phyloP scores from a whole-genome alignment of 768 basidiomycete genomes.

The Suillus cothurnatus region DNA sequence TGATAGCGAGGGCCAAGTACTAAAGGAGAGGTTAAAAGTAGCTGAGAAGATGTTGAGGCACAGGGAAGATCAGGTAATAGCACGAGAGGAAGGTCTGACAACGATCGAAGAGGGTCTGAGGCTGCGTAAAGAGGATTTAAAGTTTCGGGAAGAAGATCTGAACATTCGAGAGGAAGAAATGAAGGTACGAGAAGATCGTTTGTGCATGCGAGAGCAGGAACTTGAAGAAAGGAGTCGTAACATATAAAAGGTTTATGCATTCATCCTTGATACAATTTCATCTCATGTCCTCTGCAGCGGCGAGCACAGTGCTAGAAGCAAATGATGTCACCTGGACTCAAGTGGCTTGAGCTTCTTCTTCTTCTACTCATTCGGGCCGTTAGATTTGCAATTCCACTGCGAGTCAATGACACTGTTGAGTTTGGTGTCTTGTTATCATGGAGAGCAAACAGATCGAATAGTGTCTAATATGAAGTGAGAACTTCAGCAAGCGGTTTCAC shows the following conservation, averaged over 20 bases:
- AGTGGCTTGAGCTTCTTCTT: not conserved
- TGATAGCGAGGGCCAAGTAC: not conserved
- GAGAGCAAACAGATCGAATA: not conserved
- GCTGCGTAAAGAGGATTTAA: constrained; percentile 6
- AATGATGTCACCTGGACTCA: not conserved
- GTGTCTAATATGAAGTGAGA: not conserved
- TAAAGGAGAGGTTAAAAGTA: constrained; percentile 1
- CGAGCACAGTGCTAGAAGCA: not conserved
- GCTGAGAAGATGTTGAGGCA: not conserved
- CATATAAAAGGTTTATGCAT: not conserved
- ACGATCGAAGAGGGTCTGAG: constrained; percentile 6
- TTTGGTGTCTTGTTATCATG: not conserved
- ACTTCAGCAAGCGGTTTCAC: not conserved
- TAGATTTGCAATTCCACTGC: not conserved
- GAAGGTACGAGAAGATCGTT: constrained; percentile 6
- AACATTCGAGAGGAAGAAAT: constrained; percentile 2
- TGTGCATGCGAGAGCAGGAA: not conserved
- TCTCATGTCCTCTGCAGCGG: not conserved
- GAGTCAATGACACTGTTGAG: not conserved
- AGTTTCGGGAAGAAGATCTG: constrained; percentile 2
- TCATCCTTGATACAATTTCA: not conserved
- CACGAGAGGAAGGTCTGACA: constrained; percentile 1
- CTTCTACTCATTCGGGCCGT: not conserved
- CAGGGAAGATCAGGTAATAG: not conserved
- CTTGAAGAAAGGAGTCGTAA: not conserved